Evolutionary conservation across 2,329 filamentous ascomycete species (phyloP).

Genomic region (Xylariomycetidae sp.): DNA sequence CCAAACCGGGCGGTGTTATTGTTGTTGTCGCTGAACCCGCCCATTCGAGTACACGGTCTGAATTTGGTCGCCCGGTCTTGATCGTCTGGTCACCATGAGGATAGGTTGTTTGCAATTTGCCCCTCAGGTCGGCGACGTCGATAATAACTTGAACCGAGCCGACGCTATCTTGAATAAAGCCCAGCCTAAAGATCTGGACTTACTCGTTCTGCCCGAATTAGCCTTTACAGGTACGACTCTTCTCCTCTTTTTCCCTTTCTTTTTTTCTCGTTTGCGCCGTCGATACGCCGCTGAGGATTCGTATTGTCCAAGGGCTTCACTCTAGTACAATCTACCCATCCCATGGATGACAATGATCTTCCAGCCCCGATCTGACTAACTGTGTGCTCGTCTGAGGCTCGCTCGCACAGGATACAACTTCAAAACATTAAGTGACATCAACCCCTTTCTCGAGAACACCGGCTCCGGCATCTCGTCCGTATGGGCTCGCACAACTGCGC

Average conservation of each 20-base stretch:
- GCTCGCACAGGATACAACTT: constrained; percentile 68
- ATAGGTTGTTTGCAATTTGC: constrained; percentile 70
- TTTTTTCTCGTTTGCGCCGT: too few relatives aligned
- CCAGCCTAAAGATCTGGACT: constrained; percentile 52
- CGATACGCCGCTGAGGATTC: too few relatives aligned
- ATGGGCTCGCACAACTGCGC: constrained; percentile 66
- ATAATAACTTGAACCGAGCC: constrained; percentile 66
- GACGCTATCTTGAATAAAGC: constrained; percentile 56
- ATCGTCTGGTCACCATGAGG: constrained; percentile 44
- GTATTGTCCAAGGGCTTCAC: too few relatives aligned
- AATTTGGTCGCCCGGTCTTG: too few relatives aligned
- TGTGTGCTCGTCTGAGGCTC: constrained; percentile 6
- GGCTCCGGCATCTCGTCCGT: constrained; percentile 62
- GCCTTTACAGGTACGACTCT: constrained; percentile 66
- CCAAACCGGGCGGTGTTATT: too few relatives aligned
- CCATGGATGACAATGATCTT: too few relatives aligned
- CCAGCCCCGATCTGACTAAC: too few relatives aligned
- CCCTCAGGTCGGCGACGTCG: constrained; percentile 63
- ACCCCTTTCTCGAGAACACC: constrained; percentile 63
- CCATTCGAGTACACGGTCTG: too few relatives aligned
- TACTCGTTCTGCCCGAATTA: constrained; percentile 71
- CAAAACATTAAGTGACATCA: constrained; percentile 61
- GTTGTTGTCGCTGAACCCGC: too few relatives aligned
- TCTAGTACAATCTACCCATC: too few relatives aligned
- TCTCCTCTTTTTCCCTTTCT: too few relatives aligned